These are phyloP conservation scores for Salix suchowensis DNA, from an alignment of 345 rosid species.

Conservation along the genomic window DNA sequence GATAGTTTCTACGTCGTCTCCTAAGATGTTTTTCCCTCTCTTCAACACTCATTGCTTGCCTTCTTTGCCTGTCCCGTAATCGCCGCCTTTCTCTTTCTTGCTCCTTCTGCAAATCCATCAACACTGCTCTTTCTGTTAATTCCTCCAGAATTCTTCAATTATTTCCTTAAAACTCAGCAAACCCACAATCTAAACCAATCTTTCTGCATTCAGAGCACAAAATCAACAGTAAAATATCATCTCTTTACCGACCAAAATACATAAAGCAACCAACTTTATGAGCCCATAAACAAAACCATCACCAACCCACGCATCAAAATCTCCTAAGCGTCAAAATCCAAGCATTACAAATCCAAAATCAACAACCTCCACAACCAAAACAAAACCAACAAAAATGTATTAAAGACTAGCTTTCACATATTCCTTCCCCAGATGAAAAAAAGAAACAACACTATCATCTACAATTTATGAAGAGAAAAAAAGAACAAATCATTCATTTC, in stretches of 20 bases:
- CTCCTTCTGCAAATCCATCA: slow-evolving; percentile 51
- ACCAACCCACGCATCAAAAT: background rate
- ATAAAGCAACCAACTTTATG: background rate
- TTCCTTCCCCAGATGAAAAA: background rate
- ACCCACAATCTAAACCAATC: background rate
- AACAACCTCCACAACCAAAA: background rate
- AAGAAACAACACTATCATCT: background rate
- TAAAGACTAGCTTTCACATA: background rate
- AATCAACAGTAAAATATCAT: background rate
- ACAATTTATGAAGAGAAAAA: background rate
- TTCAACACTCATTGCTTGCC: slow-evolving; percentile 81
- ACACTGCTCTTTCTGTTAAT: slow-evolving; percentile 33
- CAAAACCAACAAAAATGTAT: background rate
- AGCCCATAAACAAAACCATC: background rate
- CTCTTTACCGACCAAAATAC: background rate
- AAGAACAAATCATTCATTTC: no score
- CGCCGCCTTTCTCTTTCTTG: slow-evolving; percentile 83
- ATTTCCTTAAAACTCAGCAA: background rate
- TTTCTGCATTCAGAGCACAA: background rate
- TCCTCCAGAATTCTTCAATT: slow-evolving; percentile 29
- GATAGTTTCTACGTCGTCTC: slow-evolving; percentile 81
- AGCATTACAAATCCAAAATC: background rate
- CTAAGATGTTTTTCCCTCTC: slow-evolving; percentile 88
- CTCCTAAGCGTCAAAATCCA: background rate
- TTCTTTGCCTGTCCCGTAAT: slow-evolving; percentile 71